Evolutionary conservation across 2,329 filamentous ascomycete genomes (phyloP).

Genomic region (Lizonia empirigonia): DNA sequence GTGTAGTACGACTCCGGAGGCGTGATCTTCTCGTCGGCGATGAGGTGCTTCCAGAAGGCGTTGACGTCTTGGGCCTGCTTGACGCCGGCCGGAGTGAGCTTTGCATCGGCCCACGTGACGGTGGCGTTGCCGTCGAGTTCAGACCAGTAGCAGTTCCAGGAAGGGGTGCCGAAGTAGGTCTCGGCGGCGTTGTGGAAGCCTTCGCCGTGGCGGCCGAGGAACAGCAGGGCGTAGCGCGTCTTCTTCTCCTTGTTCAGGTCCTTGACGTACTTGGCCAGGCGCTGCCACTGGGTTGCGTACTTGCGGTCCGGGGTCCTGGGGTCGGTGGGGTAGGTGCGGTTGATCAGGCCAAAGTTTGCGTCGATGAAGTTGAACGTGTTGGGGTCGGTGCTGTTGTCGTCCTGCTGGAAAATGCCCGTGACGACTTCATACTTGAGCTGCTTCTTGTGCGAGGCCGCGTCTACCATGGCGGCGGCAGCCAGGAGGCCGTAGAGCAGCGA

Average conservation of each 20-base stretch:
- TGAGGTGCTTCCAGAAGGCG: constrained; percentile 62
- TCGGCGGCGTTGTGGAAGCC: constrained; percentile 70
- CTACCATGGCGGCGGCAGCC: constrained; percentile 22
- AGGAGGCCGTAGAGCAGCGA: constrained; percentile 25
- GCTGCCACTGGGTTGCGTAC: constrained; percentile 66
- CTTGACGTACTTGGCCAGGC: constrained; percentile 64
- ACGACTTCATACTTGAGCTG: constrained; percentile 66
- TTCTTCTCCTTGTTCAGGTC: constrained; percentile 58
- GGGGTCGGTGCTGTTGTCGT: constrained; percentile 62
- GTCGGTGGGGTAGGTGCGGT: constrained; percentile 66
- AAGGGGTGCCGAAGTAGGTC: constrained; percentile 68
- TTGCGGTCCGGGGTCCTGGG: constrained; percentile 39
- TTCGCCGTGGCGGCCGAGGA: constrained; percentile 73
- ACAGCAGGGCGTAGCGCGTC: constrained; percentile 68
- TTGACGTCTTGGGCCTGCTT: constrained; percentile 64
- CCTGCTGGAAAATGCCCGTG: constrained; percentile 68
- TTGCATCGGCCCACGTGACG: constrained; percentile 66
- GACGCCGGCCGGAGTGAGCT: constrained; percentile 63
- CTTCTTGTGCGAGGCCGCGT: constrained; percentile 24
- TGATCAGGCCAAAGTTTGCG: constrained; percentile 69
- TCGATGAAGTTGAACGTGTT: constrained; percentile 56
- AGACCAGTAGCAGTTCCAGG: constrained; percentile 75
- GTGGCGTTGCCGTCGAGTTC: constrained; percentile 68
- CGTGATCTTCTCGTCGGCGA: constrained; percentile 59
- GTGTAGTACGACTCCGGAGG: constrained; percentile 69